Percentiles rank a stretch among this genome's conserved stretches.
phyloP scores from a whole-genome alignment of 2,329 filamentous ascomycete species.

The Trichoderma arundinaceum region DNA sequence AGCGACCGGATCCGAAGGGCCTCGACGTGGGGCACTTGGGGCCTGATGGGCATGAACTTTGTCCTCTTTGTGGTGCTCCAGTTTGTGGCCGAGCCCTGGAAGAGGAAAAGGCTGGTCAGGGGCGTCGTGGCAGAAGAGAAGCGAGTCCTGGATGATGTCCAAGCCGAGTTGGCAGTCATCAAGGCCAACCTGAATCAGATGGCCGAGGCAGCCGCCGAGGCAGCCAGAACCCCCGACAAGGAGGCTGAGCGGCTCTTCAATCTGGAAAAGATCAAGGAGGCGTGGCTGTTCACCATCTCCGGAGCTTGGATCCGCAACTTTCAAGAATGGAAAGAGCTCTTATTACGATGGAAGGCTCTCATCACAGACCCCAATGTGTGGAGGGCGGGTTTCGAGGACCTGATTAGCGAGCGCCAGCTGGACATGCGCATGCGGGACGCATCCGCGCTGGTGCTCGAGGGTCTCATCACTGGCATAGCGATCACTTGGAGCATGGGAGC shows the following conservation, averaged over 20 bases:
- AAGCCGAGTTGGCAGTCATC: constrained; percentile 48
- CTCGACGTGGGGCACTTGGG: constrained; percentile 98
- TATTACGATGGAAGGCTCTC: constrained; percentile 50
- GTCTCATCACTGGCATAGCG: constrained; percentile 68
- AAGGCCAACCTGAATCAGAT: constrained; percentile 41
- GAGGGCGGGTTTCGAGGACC: constrained; percentile 58
- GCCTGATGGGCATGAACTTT: constrained; percentile 95
- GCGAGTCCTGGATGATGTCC: constrained; percentile 57
- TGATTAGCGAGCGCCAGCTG: constrained; percentile 70
- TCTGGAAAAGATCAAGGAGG: constrained; percentile 14
- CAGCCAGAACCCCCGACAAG: background rate
- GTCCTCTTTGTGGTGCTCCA: constrained; percentile 85
- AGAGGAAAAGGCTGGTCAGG: constrained; percentile 76
- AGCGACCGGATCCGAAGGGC: constrained; percentile 95
- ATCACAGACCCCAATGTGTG: constrained; percentile 52
- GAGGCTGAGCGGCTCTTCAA: constrained; percentile 3
- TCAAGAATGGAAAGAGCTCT: constrained; percentile 49
- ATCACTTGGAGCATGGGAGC: constrained; percentile 61
- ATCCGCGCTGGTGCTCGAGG: constrained; percentile 71
- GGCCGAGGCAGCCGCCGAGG: constrained; percentile 34
- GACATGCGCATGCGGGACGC: constrained; percentile 71
- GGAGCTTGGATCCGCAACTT: constrained; percentile 18
- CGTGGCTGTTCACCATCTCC: constrained; percentile 20
- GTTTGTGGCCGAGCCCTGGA: constrained; percentile 92
- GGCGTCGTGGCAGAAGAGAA: constrained; percentile 83